A percentile compares a stretch with the other conserved stretches of the same genome.
phyloP scores from a whole-genome alignment of 1,284 basidiomycete species.

The Sphaerobolus stellatus region DNA sequence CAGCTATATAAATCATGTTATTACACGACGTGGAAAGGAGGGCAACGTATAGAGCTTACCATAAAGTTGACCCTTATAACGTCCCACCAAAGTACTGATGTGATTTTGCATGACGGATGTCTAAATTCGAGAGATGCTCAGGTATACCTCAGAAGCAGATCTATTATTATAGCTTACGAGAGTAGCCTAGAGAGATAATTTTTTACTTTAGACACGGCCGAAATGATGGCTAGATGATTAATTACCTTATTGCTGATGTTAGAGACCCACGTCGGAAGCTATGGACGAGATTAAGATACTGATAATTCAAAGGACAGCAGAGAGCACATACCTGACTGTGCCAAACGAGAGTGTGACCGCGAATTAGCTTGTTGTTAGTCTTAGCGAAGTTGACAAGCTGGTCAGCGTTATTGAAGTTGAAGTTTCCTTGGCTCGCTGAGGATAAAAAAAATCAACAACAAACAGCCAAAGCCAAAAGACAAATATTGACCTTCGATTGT shows the following conservation, averaged over 20 bases:
- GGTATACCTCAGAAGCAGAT: not conserved
- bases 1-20: not conserved
- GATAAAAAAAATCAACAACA: not conserved
- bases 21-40: not conserved
- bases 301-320: not conserved
- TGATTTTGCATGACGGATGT: constrained; percentile 41
- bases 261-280: constrained; percentile 48
- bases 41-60: constrained; percentile 27
- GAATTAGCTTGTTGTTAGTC: constrained; percentile 45
- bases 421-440: constrained; percentile 31
- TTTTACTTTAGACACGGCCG: not conserved
- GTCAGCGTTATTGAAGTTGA: constrained; percentile 42
- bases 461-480: not conserved
- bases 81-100: constrained; percentile 38
- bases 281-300: constrained; percentile 22
- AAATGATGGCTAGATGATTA: not conserved
- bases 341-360: constrained; percentile 44
- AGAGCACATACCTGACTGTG: not conserved
- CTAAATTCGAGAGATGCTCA: not conserved
- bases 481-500: constrained; percentile 13
- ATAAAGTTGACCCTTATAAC: constrained; percentile 43
- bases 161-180: not conserved
- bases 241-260: constrained; percentile 6
- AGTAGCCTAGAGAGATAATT: not conserved
- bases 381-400: constrained; percentile 47